Evolutionary conservation across 352 stramenopile genomes (phyloP).

Genomic region (Lagenidium sp.): DNA sequence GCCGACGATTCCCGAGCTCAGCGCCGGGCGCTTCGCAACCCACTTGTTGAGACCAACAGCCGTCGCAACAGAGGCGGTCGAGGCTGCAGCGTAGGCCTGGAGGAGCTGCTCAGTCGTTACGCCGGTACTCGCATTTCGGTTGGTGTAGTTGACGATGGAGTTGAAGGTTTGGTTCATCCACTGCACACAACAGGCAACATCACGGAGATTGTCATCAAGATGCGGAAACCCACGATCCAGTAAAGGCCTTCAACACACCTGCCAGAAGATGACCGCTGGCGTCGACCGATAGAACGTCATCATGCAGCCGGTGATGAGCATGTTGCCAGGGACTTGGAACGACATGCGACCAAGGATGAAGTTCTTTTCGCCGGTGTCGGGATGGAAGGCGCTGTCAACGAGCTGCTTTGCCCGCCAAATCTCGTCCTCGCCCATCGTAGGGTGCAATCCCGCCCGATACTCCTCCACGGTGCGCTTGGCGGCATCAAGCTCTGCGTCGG

Average conservation of each 20-base stretch:
- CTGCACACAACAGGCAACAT: slow-evolving; percentile 8
- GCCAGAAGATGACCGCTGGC: slow-evolving; percentile 80
- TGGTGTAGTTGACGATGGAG: slow-evolving; percentile 90
- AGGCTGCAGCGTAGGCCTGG: slow-evolving; percentile 74
- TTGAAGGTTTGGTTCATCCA: slow-evolving; percentile 92
- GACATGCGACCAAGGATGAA: slow-evolving; percentile 80
- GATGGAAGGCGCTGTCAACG: slow-evolving; percentile 84
- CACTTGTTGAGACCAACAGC: slow-evolving; percentile 72
- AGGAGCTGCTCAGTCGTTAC: slow-evolving; percentile 70
- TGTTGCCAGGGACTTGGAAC: slow-evolving; percentile 85
- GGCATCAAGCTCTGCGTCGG: slow-evolving; percentile 57
- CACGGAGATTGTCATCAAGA: too few species aligned
- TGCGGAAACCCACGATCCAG: too few species aligned
- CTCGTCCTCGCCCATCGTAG: slow-evolving; percentile 43
- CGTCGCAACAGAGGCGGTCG: slow-evolving; percentile 71
- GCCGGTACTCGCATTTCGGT: slow-evolving; percentile 86
- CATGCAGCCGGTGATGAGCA: slow-evolving; percentile 85
- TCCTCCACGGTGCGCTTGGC: slow-evolving; percentile 65
- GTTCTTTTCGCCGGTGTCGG: slow-evolving; percentile 87
- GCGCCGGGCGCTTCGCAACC: slow-evolving; percentile 40
- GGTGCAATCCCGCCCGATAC: slow-evolving; percentile 35
- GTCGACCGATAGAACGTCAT: slow-evolving; percentile 82
- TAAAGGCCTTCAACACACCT: slow-evolving; percentile 22
- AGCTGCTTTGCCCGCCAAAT: slow-evolving; percentile 83
- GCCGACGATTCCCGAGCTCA: slow-evolving; percentile 52